Base-by-base conservation (phyloP, 139 green algal species). In the Chlamydomonas urium region DNA sequence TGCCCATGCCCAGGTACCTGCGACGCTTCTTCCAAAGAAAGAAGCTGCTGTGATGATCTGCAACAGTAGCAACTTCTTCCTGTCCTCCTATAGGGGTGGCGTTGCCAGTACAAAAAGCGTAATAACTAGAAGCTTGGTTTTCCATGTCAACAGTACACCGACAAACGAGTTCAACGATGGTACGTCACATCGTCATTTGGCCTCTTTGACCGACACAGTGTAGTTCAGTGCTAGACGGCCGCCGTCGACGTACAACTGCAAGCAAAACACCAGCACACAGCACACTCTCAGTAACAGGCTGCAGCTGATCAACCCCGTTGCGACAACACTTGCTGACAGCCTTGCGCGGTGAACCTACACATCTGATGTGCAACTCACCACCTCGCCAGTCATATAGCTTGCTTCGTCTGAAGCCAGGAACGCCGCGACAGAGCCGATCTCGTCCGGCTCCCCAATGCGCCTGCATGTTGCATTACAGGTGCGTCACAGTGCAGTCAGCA, bases 181-280 rank as follows among this genome's bases (percentile, higher is more conserved):
- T n/a, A n/a, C n/a, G n/a, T n/a, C n/a, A n/a, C n/a, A n/a, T n/a
- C n/a, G n/a, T 63, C 53, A 63, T 17, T 63, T 63, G 23, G 53
- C 53, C 14, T 17, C 42, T 63, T 8, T 8, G 6, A 32, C 24
- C 53, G 53, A 17, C 5, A 79, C 38, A 2, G 76, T 84, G 69
- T 84, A 86, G 69, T 97, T 97, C 3, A 97, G 76, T 0, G 91
- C 90, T 78, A 93, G 59, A 4, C 91, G 69, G 0, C 91, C 91
- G 1, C 91, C 91, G 71, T 97, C 91, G 1, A 86, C 86, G 36
- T 91, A 93, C 33, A 96, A n/a, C n/a, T n/a, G n/a, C n/a, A n/a
- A n/a, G 19, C 42, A 10, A 50, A 17, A 17, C 42, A 24, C 42
- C 3, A 35, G 26, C 24, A 10, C 3, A 36, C 56, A 63, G 28